Percentiles rank a stretch among this genome's conserved stretches.
Conservation (phyloP, 1,284 basidiomycete genomes). For the Hemileia vastatrix region DNA sequence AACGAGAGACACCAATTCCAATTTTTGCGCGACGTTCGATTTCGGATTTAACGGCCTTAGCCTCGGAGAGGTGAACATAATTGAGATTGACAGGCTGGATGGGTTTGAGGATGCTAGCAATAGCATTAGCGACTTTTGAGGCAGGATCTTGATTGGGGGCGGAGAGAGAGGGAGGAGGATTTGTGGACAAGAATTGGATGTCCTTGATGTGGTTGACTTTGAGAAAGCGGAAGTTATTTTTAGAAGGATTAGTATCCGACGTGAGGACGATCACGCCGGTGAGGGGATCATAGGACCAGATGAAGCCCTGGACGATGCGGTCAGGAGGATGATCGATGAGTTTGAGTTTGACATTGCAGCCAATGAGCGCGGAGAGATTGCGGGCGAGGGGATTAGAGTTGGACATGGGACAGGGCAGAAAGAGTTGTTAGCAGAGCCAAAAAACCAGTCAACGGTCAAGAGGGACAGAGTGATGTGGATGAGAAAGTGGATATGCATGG, state of each 20-base stretch:
- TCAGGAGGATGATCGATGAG: slow-evolving; percentile 11
- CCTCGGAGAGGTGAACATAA: slow-evolving; percentile 5
- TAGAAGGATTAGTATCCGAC: background rate
- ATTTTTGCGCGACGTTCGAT: slow-evolving; percentile 18
- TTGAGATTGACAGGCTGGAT: slow-evolving; percentile 13
- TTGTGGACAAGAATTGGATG: background rate
- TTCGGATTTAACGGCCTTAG: slow-evolving; percentile 5
- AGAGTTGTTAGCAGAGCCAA: too few relatives aligned
- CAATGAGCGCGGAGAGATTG: slow-evolving; percentile 9
- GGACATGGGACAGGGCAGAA: too few relatives aligned
- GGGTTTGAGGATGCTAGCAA: slow-evolving; percentile 19
- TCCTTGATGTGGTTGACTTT: slow-evolving; percentile 22
- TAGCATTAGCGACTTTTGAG: background rate
- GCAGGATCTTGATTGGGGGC: background rate
- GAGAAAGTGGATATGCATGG: too few relatives aligned
- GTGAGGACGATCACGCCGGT: slow-evolving; percentile 13
- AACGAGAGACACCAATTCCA: slow-evolving; percentile 20
- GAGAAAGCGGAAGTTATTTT: slow-evolving; percentile 11
- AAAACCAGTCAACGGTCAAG: too few relatives aligned
- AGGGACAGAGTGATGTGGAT: too few relatives aligned
- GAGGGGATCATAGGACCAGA: slow-evolving; percentile 23
- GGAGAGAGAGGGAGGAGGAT: background rate
- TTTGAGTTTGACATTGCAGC: slow-evolving; percentile 19
- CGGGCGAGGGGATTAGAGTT: slow-evolving; percentile 1
- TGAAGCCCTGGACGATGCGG: slow-evolving; percentile 12